phyloP scores from a whole-genome alignment of 306 rosid species.

The Pyrus communis region DNA sequence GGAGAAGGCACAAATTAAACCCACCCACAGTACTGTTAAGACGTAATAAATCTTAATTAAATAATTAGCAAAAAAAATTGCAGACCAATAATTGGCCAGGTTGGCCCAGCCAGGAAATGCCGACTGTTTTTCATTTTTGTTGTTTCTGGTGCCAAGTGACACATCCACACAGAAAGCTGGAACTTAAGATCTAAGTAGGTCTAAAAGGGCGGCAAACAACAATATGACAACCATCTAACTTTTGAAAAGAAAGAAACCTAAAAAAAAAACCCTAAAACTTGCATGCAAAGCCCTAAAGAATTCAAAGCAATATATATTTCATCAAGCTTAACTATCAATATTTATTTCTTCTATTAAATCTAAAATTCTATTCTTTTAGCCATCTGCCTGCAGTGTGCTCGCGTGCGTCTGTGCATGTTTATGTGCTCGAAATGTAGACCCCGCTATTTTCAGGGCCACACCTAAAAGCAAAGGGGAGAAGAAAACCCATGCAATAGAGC shows the following conservation, averaged over 20 bases:
- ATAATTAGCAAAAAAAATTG: not conserved
- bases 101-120: conserved; percentile 30
- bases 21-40: conserved; percentile 7
- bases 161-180: conserved; percentile 1
- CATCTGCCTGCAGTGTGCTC: not conserved
- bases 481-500: not conserved
- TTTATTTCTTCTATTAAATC: too few species aligned
- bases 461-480: not conserved
- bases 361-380: not conserved
- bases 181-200: conserved; percentile 5
- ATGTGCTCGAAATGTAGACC: not conserved
- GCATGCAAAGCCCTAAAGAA: not conserved
- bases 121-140: conserved; percentile 15
- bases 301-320: not conserved
- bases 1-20: conserved; percentile 11
- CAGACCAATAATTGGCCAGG: conserved; percentile 14
- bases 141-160: conserved; percentile 26
- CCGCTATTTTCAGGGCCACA: not conserved
- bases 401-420: not conserved
- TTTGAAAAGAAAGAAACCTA: not conserved
- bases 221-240: conserved; percentile 15
- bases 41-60: not conserved
- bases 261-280: not conserved
- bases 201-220: conserved; percentile 19
- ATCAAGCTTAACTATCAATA: not conserved